A percentile compares a stretch with the other conserved stretches of the same genome.
phyloP scores from a whole-genome alignment of 352 stramenopile species.

The Phytophthora citricola region DNA sequence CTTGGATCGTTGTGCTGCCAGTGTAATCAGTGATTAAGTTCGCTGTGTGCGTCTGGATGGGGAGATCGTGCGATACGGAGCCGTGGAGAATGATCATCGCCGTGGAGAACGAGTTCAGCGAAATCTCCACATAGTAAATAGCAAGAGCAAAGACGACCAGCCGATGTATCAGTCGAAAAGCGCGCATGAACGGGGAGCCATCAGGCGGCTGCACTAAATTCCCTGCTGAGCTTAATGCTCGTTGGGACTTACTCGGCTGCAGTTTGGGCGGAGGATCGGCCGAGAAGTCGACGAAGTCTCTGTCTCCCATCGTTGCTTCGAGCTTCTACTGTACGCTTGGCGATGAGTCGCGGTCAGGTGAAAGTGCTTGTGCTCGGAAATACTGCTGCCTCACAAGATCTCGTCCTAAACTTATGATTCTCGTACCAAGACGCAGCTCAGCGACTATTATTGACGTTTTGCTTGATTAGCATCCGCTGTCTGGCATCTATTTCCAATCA shows the following conservation, averaged over 20 bases:
- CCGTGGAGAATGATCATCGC: constrained; percentile 16
- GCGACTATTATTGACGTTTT: no score
- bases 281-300: constrained; percentile 20
- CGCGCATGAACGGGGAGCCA: neutral
- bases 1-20: constrained; percentile 24
- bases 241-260: constrained; percentile 6
- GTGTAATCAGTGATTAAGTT: constrained; percentile 34
- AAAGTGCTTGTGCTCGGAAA: no score
- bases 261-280: neutral
- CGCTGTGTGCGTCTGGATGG: neutral
- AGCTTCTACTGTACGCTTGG: neutral
- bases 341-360: no score
- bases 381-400: no score
- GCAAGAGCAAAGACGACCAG: constrained; percentile 16
- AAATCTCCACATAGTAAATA: constrained; percentile 27
- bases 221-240: neutral
- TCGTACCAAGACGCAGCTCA: no score
- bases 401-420: no score
- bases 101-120: constrained; percentile 15
- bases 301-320: constrained; percentile 7
- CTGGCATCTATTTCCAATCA: no score
- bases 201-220: neutral
- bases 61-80: constrained; percentile 5
- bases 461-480: no score
- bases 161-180: constrained; percentile 7